Percentiles rank a stretch among this genome's conserved stretches.
These are phyloP conservation scores for Claviceps humidiphila DNA, from an alignment of 2,329 filamentous ascomycete species.

Conservation along the genomic window DNA sequence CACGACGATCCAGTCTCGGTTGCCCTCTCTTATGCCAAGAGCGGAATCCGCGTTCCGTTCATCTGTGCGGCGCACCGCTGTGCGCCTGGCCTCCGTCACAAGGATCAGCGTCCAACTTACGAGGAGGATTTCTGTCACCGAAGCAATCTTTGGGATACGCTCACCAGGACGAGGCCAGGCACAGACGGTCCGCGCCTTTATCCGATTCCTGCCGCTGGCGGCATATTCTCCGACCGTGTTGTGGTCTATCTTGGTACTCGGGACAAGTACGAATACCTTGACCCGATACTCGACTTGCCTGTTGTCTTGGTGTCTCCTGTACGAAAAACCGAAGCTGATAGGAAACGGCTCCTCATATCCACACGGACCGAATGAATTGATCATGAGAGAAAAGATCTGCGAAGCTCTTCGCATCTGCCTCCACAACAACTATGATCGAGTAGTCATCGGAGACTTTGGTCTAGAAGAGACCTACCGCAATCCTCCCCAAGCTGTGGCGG, in stretches of 20 bases:
- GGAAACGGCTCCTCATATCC: conserved; percentile 55
- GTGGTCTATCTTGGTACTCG: conserved; percentile 62
- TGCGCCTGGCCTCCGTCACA: conserved; percentile 65
- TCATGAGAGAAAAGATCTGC: conserved; percentile 61
- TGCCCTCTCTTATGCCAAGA: conserved; percentile 44
- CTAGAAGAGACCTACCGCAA: conserved; percentile 29
- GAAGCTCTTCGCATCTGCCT: conserved; percentile 58
- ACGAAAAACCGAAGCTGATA: conserved; percentile 59
- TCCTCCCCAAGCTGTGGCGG: conserved; percentile 49
- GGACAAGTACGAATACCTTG: conserved; percentile 46
- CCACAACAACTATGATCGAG: conserved; percentile 40
- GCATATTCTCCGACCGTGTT: conserved; percentile 56
- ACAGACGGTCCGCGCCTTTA: conserved; percentile 42
- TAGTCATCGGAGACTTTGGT: conserved; percentile 53
- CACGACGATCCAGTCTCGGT: conserved; percentile 46
- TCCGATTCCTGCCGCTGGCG: conserved; percentile 56
- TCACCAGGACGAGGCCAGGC: conserved; percentile 45
- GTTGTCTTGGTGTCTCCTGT: conserved; percentile 62
- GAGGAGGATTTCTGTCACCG: conserved; percentile 60
- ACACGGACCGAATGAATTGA: conserved; percentile 55
- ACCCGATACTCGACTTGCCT: conserved; percentile 44
- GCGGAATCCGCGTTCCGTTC: conserved; percentile 41
- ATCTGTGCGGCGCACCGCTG: conserved; percentile 66
- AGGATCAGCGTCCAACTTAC: conserved; percentile 39
- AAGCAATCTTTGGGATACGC: conserved; percentile 57